A percentile compares a stretch with the other conserved stretches of the same genome.
phyloP scores from a whole-genome alignment of 2,329 filamentous ascomycete genomes.

The Aureobasidium leucospermi region DNA sequence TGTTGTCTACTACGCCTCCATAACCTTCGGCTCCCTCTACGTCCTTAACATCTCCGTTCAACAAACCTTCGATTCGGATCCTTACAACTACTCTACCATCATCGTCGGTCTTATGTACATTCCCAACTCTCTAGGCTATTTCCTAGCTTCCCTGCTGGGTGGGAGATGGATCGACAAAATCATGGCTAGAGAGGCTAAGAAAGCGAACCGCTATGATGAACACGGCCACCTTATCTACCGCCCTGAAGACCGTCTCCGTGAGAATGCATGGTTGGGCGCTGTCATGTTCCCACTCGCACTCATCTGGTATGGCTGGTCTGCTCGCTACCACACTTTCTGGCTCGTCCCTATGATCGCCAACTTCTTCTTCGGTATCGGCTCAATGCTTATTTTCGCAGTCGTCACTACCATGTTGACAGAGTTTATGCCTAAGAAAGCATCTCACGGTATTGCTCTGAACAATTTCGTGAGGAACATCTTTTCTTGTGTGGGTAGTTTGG shows the following conservation, averaged over 20 bases:
- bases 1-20: slow-evolving; percentile 65
- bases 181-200: slow-evolving; percentile 69
- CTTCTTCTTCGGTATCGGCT: slow-evolving; percentile 60
- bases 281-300: slow-evolving; percentile 62
- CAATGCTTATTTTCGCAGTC: slow-evolving; percentile 70
- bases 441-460: slow-evolving; percentile 69
- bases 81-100: slow-evolving; percentile 62
- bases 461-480: slow-evolving; percentile 77
- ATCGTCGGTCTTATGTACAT: slow-evolving; percentile 71
- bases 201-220: slow-evolving; percentile 59
- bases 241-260: slow-evolving; percentile 74
- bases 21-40: slow-evolving; percentile 70
- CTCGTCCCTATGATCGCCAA: slow-evolving; percentile 41
- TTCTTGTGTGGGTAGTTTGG: slow-evolving; percentile 61
- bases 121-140: slow-evolving; percentile 67
- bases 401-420: slow-evolving; percentile 79
- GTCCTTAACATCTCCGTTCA: slow-evolving; percentile 72
- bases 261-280: slow-evolving; percentile 72
- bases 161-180: slow-evolving; percentile 74
- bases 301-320: slow-evolving; percentile 72
- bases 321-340: slow-evolving; percentile 56
- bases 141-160: slow-evolving; percentile 60
- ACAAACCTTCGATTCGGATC: slow-evolving; percentile 55
- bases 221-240: slow-evolving; percentile 59
- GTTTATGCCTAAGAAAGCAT: slow-evolving; percentile 66